phyloP scores from a whole-genome alignment of 495 filamentous ascomycete genomes.

The Sordaria brevicollis region DNA sequence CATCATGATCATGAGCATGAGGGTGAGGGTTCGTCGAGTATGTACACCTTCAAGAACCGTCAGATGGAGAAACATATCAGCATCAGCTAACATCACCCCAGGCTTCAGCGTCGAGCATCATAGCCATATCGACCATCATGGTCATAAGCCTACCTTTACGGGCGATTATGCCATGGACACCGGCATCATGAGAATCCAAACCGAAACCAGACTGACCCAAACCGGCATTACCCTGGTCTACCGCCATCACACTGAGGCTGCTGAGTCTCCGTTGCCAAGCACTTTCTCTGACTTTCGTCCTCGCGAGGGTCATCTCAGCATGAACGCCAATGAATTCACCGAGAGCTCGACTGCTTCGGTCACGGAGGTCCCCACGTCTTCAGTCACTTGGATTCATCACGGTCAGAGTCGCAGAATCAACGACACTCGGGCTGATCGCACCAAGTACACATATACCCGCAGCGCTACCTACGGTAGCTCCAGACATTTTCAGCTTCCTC shows the following conservation, averaged over 20 bases:
- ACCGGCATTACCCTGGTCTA: neutral
- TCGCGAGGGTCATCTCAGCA: too few species aligned
- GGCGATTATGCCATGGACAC: neutral
- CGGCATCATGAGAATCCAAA: neutral
- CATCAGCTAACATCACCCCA: neutral
- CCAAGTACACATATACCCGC: neutral
- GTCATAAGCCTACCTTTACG: neutral
- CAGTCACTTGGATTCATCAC: neutral
- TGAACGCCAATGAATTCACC: neutral
- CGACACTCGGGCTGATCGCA: neutral
- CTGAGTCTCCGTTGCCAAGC: neutral
- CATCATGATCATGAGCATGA: neutral
- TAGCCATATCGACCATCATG: neutral
- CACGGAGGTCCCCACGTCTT: neutral
- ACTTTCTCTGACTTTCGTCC: neutral
- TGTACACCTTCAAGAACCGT: neutral
- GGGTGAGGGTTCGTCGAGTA: neutral
- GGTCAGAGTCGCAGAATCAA: neutral
- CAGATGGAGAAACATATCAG: neutral
- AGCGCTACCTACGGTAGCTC: neutral
- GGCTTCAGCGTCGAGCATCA: neutral
- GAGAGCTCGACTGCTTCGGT: neutral
- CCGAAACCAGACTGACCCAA: neutral
- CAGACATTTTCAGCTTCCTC: too few species aligned
- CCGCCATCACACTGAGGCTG: neutral